Percentiles rank a stretch among this genome's conserved stretches.
These are phyloP conservation scores for Strobilomyces echinocephalus DNA, from an alignment of 768 basidiomycete species.

Conservation along the genomic window DNA sequence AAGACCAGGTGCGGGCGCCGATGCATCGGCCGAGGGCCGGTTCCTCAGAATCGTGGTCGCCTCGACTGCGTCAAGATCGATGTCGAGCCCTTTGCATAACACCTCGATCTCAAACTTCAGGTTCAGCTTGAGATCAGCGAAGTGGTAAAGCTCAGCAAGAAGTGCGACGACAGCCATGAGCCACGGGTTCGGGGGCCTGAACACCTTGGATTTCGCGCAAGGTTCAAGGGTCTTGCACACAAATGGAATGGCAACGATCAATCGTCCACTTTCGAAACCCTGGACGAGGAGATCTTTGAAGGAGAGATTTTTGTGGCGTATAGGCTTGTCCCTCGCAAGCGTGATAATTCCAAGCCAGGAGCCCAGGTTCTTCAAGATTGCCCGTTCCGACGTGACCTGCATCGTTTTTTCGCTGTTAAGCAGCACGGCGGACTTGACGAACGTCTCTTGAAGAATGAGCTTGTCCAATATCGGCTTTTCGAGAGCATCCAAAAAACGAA, in stretches of 20 bases:
- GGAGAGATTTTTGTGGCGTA: conserved; percentile 88
- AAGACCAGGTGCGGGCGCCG: conserved; percentile 48
- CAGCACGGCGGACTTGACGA: conserved; percentile 76
- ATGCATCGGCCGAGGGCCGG: conserved; percentile 59
- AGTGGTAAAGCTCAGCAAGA: conserved; percentile 94
- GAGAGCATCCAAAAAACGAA: conserved; percentile 86
- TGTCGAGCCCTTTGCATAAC: conserved; percentile 84
- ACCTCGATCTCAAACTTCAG: conserved; percentile 99
- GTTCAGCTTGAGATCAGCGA: conserved; percentile 92
- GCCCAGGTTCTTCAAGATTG: conserved; percentile 87
- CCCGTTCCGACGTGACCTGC: conserved; percentile 79
- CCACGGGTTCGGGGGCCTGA: conserved; percentile 98
- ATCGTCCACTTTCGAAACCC: conserved; percentile 86
- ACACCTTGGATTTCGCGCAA: conserved; percentile 84
- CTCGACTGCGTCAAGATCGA: conserved; percentile 82
- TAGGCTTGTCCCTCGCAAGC: conserved; percentile 85
- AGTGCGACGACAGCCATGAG: conserved; percentile 91
- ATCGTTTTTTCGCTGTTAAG: conserved; percentile 91
- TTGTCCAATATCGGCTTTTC: conserved; percentile 61
- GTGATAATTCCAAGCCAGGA: conserved; percentile 95
- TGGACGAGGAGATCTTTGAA: conserved; percentile 98
- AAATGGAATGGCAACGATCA: conserved; percentile 94
- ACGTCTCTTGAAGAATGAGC: conserved; percentile 90
- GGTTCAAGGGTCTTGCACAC: conserved; percentile 96
- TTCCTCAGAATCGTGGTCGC: conserved; percentile 78